Evolutionary conservation across 805 yeast species (phyloP), one percentile per base, ranked within the genome.

Genomic region (Dipodascopsis uninucleata): DNA sequence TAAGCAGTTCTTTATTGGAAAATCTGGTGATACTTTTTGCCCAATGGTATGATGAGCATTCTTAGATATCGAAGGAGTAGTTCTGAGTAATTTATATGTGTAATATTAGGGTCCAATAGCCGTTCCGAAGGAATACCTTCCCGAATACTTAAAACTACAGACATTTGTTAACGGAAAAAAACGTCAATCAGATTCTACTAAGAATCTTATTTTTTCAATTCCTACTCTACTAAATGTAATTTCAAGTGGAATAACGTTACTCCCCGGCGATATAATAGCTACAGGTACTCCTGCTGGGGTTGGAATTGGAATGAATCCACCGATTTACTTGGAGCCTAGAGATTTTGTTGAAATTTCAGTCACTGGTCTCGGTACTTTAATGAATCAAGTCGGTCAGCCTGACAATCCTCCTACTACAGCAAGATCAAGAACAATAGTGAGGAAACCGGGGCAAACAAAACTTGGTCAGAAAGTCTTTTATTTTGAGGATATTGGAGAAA

Each of bases 201-300:
- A 58, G 28, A 79, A 77, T 55, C 67, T 74, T 67, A 69, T 76
- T 21, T 76, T 75, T 58, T 56, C 63, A 8, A 69, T 74, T 31
- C 60, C 65, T 10, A 62, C 67, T 36, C 59, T 71, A 36, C 62
- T 76, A 18, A 62, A 74, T 5, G 74, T 73, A 56, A 57, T 75
- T 41, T 69, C 75, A 21, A 71, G 69, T 49, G 79, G 78, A 7
- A 65, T 75, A 6, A 76, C 80, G 0, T 65, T 76, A 32, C 58
- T 61, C 41, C 77, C 78, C 1, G 81, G 81, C 28, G 77, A 73
- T 53, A 53, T 76, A 16, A 71, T 76, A 42, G 71, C 75, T 53
- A 75, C 77, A 45, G 81, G 81, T 3, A 76, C 81, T 2, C 80
- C 80, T 8, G 61, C 70, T 17, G 80, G 79, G 23, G 77, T 72